A percentile compares a stretch with the other conserved stretches of the same genome.
phyloP scores from a whole-genome alignment of 768 basidiomycete species.

The Cantharellus anzutake region DNA sequence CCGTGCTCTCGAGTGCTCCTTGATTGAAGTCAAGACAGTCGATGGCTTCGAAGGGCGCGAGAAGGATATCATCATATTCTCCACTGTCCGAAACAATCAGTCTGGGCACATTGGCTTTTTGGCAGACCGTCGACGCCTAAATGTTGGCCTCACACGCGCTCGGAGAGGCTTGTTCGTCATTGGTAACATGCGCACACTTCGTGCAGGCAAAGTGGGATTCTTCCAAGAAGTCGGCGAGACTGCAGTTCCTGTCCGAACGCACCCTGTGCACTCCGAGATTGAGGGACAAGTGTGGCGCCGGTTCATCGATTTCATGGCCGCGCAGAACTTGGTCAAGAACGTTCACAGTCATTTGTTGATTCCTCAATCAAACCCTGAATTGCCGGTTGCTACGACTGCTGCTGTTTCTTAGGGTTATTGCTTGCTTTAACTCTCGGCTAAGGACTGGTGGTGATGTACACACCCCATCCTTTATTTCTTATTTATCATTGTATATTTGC shows the following conservation, averaged over 20 bases:
- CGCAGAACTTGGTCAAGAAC: neutral
- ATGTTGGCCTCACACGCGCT: slow-evolving; percentile 81
- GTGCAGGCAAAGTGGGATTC: slow-evolving; percentile 22
- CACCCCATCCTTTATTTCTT: too few species aligned
- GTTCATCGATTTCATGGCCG: neutral
- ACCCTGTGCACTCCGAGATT: neutral
- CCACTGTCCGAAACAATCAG: slow-evolving; percentile 70
- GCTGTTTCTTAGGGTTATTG: too few species aligned
- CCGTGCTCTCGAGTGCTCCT: slow-evolving; percentile 41
- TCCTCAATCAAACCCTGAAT: too few species aligned
- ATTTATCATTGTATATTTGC: too few species aligned
- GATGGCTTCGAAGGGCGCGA: slow-evolving; percentile 91
- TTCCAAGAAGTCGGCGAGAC: neutral
- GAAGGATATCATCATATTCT: slow-evolving; percentile 84
- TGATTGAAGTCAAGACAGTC: slow-evolving; percentile 79
- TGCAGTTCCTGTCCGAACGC: neutral
- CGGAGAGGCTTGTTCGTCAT: slow-evolving; percentile 70
- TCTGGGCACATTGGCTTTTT: slow-evolving; percentile 73
- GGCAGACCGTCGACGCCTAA: slow-evolving; percentile 66
- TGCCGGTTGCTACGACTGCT: too few species aligned
- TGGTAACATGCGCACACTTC: slow-evolving; percentile 50
- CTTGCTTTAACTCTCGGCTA: too few species aligned
- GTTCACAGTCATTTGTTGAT: too few species aligned
- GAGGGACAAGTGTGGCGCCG: neutral
- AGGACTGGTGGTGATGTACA: too few species aligned